These are phyloP conservation scores for Trichosporon faecale DNA, from an alignment of 1,284 basidiomycete genomes.

Conservation along the genomic window DNA sequence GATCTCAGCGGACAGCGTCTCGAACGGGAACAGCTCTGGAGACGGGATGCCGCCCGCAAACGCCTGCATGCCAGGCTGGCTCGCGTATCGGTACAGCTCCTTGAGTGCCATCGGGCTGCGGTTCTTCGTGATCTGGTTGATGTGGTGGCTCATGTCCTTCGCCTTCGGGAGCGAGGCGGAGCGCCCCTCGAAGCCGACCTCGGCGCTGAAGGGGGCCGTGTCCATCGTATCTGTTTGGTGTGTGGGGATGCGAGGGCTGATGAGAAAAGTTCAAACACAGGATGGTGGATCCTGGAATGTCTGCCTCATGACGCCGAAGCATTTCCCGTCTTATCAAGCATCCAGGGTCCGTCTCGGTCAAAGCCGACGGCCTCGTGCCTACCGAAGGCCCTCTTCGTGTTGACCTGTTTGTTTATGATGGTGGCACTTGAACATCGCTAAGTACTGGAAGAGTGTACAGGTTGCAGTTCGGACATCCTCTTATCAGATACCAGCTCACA, in stretches of 20 bases:
- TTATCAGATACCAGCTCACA: not conserved
- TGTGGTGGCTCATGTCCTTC: constrained; percentile 61
- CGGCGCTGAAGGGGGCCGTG: not conserved
- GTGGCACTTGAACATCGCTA: too few relatives aligned
- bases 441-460: too few relatives aligned
- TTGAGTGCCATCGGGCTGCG: constrained; percentile 64
- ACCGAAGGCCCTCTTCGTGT: not conserved
- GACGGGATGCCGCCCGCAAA: constrained; percentile 46
- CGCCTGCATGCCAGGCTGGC: constrained; percentile 36
- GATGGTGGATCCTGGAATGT: not conserved
- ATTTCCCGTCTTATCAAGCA: constrained; percentile 7
- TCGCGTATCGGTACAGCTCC: constrained; percentile 47
- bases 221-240: not conserved
- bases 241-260: not conserved
- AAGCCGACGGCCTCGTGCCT: not conserved
- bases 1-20: constrained; percentile 47
- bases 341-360: constrained; percentile 2
- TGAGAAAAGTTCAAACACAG: constrained; percentile 6
- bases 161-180: constrained; percentile 45
- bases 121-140: constrained; percentile 59
- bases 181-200: not conserved
- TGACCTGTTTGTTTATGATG: not conserved
- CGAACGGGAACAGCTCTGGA: constrained; percentile 53
- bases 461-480: too few relatives aligned
- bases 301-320: not conserved